Evolutionary conservation across 1,139 yeast species (phyloP), one percentile per base, ranked within the genome.

Genomic region (Candida glucosophila): DNA sequence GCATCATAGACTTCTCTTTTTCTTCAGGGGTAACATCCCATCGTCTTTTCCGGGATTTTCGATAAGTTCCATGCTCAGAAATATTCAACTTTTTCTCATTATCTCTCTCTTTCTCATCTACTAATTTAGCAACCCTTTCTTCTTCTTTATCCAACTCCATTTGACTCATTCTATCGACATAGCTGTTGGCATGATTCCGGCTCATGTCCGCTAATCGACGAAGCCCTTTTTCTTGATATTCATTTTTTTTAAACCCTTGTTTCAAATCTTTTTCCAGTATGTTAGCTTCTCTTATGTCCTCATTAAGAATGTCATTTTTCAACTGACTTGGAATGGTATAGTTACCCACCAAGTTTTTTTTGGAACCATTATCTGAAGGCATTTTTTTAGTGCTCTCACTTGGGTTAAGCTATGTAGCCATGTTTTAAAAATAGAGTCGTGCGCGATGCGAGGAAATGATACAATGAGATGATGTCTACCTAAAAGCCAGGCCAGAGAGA

Each of bases 21-120:
- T 51, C 55, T 32, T 56, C 58, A 3, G 64, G 60, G 0, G 56
- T 48, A 1, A 56, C 58, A 25, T 52, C 62, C 61, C 62, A 52
- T 29, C 60, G 35, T 33, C 54, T 40, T 41, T 52, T 49, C 33
- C 60, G 36, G 40, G 35, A 15, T 31, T 39, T 29, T 19, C 21
- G 7, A 8, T 16, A 8, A 6, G 21, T n/a, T 10, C 12, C 12
- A n/a, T 8, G 7, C 7, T 7, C 7, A 7, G 9, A 13, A n/a
- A n/a, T n/a, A n/a, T n/a, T n/a, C 8, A 8, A 12, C 28, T 24
- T 9, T 18, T 25, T 19, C 15, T 19, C 23, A 15, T 19, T 20
- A 9, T 17, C 20, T 5, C 11, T 11, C 7, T 19, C 30, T 7
- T 16, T 22, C 18, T 41, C 40, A 27, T 43, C 39, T 5, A 44